phyloP scores from a whole-genome alignment of 768 basidiomycete genomes.

The Psilocybe tampanensis region DNA sequence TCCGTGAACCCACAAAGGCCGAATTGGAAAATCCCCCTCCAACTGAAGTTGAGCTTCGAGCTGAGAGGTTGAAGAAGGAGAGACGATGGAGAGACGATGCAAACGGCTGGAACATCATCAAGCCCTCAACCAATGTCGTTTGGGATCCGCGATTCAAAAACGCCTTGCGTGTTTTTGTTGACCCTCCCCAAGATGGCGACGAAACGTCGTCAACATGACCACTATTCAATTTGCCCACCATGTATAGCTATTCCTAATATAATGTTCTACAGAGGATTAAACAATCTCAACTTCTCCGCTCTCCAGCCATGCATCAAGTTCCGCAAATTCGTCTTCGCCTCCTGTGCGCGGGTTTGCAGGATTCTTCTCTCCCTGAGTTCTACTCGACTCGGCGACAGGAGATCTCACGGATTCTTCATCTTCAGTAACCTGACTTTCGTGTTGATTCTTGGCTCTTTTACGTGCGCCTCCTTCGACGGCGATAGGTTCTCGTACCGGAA shows the following conservation, averaged over 20 bases:
- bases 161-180: slow-evolving; percentile 61
- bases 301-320: slow-evolving; percentile 69
- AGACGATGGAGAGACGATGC: slow-evolving; percentile 80
- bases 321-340: slow-evolving; percentile 55
- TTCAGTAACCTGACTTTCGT: too few relatives aligned
- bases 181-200: slow-evolving; percentile 33
- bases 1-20: slow-evolving; percentile 84
- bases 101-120: slow-evolving; percentile 78
- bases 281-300: slow-evolving; percentile 65
- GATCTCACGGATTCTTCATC: too few relatives aligned
- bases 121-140: slow-evolving; percentile 57
- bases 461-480: too few relatives aligned
- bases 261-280: slow-evolving; percentile 16
- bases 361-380: not conserved
- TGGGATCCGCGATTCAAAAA: slow-evolving; percentile 80
- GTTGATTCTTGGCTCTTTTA: too few relatives aligned
- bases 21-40: slow-evolving; percentile 78
- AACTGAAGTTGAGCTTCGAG: slow-evolving; percentile 86
- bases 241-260: slow-evolving; percentile 9
- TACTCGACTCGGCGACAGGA: not conserved
- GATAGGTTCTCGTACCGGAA: too few relatives aligned
- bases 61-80: slow-evolving; percentile 90
- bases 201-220: not conserved
- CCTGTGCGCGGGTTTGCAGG: not conserved
- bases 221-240: not conserved